Evolutionary conservation across 2,329 filamentous ascomycete genomes (phyloP).

Genomic region (Colletotrichum lini): DNA sequence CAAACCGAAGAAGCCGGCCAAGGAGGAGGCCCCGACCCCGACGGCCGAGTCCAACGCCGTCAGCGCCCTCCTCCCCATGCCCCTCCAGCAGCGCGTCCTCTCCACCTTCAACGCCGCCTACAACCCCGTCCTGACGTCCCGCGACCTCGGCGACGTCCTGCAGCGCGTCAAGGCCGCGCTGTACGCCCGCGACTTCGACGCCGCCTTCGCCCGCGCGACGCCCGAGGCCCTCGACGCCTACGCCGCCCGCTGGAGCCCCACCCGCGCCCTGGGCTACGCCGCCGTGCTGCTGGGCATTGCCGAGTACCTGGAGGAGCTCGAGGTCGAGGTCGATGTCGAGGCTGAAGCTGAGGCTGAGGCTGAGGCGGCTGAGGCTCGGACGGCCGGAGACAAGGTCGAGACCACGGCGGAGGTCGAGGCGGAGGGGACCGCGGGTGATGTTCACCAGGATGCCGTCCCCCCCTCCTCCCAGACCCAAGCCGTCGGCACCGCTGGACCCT

Average conservation of each 20-base stretch:
- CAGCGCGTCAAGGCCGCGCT: constrained; percentile 90
- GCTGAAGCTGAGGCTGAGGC: constrained; percentile 27
- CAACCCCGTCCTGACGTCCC: constrained; percentile 61
- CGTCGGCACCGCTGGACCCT: not conserved
- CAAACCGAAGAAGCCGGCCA: constrained; percentile 14
- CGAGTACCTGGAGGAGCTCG: constrained; percentile 49
- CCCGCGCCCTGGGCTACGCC: constrained; percentile 86
- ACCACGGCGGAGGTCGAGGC: constrained; percentile 48
- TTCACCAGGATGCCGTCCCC: not conserved
- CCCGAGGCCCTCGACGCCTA: constrained; percentile 81
- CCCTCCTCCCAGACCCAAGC: constrained; percentile 18
- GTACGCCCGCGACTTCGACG: constrained; percentile 86
- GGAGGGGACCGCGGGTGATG: constrained; percentile 15
- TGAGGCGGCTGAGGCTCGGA: constrained; percentile 22
- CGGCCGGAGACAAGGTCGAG: not conserved
- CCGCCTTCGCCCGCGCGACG: constrained; percentile 76
- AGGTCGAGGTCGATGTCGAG: constrained; percentile 42
- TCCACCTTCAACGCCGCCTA: constrained; percentile 81
- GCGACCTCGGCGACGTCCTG: constrained; percentile 68
- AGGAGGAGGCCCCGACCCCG: not conserved
- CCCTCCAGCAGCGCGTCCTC: constrained; percentile 76
- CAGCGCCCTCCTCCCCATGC: constrained; percentile 9
- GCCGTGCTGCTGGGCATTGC: constrained; percentile 61
- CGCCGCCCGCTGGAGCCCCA: constrained; percentile 91
- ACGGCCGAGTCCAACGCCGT: not conserved